These are phyloP conservation scores for Fusarium nygamai DNA, from an alignment of 2,329 filamentous ascomycete genomes.

Conservation along the genomic window DNA sequence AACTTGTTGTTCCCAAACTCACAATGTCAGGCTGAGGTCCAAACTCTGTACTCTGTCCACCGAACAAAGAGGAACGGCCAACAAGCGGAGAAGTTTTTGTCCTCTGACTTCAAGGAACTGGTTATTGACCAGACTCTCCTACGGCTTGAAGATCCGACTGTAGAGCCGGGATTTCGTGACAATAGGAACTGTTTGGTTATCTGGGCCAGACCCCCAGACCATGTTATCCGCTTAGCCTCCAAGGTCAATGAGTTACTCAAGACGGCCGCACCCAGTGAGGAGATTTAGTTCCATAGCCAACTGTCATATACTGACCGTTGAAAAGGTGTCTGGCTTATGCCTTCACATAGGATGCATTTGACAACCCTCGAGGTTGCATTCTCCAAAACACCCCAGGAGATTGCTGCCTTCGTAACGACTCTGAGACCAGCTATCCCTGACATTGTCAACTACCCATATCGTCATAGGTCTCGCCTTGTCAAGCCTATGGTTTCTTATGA, in stretches of 20 bases:
- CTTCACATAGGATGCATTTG: conserved; percentile 79
- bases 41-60: conserved; percentile 77
- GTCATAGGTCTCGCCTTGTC: conserved; percentile 77
- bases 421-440: conserved; percentile 66
- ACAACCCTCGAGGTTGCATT: conserved; percentile 88
- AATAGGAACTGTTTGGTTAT: conserved; percentile 84
- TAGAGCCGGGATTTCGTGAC: conserved; percentile 77
- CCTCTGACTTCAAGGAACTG: conserved; percentile 73
- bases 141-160: conserved; percentile 70
- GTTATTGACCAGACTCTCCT: conserved; percentile 80
- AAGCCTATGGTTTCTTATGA: conserved; percentile 88
- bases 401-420: conserved; percentile 67
- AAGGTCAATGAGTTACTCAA: conserved; percentile 75
- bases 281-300: too few species aligned
- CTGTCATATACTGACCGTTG: not conserved
- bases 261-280: conserved; percentile 74
- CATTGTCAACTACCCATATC: conserved; percentile 73
- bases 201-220: conserved; percentile 84
- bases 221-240: conserved; percentile 73
- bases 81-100: conserved; percentile 78
- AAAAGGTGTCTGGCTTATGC: conserved; percentile 87
- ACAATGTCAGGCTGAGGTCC: conserved; percentile 67
- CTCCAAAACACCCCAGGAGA: conserved; percentile 75
- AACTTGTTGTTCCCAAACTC: not conserved
- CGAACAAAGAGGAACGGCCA: conserved; percentile 78